Conservation (phyloP, 306 rosid genomes). For the Ochetophila trinervis region DNA sequence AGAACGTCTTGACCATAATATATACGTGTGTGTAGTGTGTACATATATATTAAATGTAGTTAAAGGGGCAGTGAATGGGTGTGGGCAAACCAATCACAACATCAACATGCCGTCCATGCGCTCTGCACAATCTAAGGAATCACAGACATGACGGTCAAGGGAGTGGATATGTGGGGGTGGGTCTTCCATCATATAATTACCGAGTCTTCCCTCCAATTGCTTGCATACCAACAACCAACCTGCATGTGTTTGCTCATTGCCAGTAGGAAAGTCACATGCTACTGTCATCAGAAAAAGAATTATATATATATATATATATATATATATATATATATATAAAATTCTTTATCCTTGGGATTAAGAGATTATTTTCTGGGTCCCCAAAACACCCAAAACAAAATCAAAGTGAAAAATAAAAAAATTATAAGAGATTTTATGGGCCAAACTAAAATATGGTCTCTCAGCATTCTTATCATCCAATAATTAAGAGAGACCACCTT, state of each 20-base stretch:
- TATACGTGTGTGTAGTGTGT: too few species aligned
- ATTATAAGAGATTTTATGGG: constrained; percentile 44
- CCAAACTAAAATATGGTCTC: constrained; percentile 28
- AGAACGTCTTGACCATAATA: too few species aligned
- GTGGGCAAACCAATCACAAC: constrained; percentile 10
- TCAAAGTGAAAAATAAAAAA: not conserved
- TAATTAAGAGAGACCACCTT: constrained; percentile 25
- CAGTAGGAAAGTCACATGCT: constrained; percentile 33
- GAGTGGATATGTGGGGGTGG: constrained; percentile 43
- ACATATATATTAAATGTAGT: too few species aligned
- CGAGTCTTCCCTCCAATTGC: constrained; percentile 7
- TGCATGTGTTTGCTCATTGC: constrained; percentile 31
- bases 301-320: too few species aligned
- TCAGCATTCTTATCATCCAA: constrained; percentile 46
- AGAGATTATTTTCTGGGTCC: not conserved
- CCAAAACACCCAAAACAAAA: not conserved
- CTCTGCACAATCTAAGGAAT: not conserved
- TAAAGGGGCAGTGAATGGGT: constrained; percentile 22
- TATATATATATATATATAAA: too few species aligned
- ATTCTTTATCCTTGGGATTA: not conserved
- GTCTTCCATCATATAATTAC: constrained; percentile 11
- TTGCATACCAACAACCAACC: constrained; percentile 45
- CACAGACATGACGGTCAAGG: constrained; percentile 13
- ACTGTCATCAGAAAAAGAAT: constrained; percentile 1
- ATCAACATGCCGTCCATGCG: not conserved